Evolutionary conservation across 495 filamentous ascomycete species (phyloP), one percentile per base, ranked within the genome.

Genomic region (Chaetomidium leptoderma): DNA sequence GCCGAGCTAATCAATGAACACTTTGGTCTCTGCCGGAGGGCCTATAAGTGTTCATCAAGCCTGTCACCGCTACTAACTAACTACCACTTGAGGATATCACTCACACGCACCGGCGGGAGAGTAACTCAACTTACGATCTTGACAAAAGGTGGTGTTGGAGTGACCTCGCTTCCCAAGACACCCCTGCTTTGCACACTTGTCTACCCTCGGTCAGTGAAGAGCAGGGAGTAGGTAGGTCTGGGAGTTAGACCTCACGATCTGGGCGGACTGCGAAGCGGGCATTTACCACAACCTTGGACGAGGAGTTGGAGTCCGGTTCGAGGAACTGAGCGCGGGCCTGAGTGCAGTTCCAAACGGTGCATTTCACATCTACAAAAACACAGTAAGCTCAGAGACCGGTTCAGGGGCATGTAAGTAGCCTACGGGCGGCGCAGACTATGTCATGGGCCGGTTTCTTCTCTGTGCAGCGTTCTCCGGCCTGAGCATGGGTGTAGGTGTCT

Each of bases 401-500:
- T 26, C 14, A 40, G 26, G 35, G 37, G 46, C 24, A 16, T 27
- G 23, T 16, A 6, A 21, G 1, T 23, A 19, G 36, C 63, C 56
- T 58, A 66, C 64, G 66, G 32, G 62, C 52, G 24, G 63, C 51
- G 42, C 66, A 68, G 21, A 68, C 66, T 10, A 37, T 33, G 46
- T 68, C 66, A 48, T 66, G 63, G 3, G 33, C 40, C 14, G 66
- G 61, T 30, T 68, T 68, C 63, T 62, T 59, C 36, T 62, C 51
- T 27, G 33, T 54, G 21, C 66, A 68, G n/a, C 52, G 48, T 35
- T 68, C 66, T 11, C 64, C 61, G 30, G 50, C 33, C 27, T 55
- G 48, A 39, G 65, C 65, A 46, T 65, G 63, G 32, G 29, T 37
- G 58, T 61, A 66, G 4, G 63, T 68, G 30, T 66, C 65, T 66